These are phyloP conservation scores for Pythium diclinum DNA, from an alignment of 352 stramenopile species.

Conservation along the genomic window DNA sequence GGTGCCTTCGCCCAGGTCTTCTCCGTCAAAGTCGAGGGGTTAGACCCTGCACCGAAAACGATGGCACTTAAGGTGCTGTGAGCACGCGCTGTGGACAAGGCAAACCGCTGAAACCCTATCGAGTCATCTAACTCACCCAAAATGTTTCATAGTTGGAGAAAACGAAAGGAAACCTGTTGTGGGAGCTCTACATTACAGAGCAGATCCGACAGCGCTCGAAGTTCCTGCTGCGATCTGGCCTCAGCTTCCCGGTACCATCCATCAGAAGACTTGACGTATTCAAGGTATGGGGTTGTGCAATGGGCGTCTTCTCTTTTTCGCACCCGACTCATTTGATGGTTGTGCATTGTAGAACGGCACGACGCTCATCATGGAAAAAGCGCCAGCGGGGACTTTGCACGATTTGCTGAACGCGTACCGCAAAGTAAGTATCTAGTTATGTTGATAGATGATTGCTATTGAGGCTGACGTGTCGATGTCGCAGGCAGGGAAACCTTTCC, in stretches of 20 bases:
- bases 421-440: neutral
- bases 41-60: slow-evolving; percentile 21
- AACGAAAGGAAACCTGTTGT: slow-evolving; percentile 59
- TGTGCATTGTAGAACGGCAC: slow-evolving; percentile 56
- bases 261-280: slow-evolving; percentile 64
- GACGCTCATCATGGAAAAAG: slow-evolving; percentile 74
- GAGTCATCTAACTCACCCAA: neutral
- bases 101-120: too few species aligned
- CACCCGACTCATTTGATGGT: neutral
- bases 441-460: neutral
- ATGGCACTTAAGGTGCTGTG: slow-evolving; percentile 66
- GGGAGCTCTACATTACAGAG: slow-evolving; percentile 76
- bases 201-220: slow-evolving; percentile 20
- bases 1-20: slow-evolving; percentile 79
- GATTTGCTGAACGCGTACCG: slow-evolving; percentile 73
- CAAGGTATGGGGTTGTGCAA: slow-evolving; percentile 28
- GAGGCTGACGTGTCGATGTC: neutral
- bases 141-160: slow-evolving; percentile 56
- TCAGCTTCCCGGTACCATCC: slow-evolving; percentile 35
- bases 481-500: slow-evolving; percentile 52
- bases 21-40: slow-evolving; percentile 38
- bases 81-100: neutral
- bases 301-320: neutral
- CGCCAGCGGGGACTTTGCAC: slow-evolving; percentile 61
- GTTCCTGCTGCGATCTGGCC: slow-evolving; percentile 12